These are phyloP conservation scores for Geotrichum fermentans DNA, from an alignment of 1,139 yeast species.

Conservation along the genomic window DNA sequence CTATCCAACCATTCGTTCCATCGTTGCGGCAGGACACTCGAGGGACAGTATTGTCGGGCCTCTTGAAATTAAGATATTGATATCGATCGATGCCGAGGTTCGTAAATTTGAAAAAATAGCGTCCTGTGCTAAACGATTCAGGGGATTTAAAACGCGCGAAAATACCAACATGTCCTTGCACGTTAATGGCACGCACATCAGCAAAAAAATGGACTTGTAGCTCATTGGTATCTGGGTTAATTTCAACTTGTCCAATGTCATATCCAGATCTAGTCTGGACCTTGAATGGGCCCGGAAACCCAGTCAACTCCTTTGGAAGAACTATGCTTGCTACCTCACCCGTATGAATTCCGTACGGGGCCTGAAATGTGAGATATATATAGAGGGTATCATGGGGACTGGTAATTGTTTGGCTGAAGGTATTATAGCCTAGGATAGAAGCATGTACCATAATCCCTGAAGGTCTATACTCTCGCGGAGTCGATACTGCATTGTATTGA, in stretches of 20 bases:
- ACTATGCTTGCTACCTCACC: constrained; percentile 10
- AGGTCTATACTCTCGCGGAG: background rate
- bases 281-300: constrained; percentile 12
- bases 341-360: constrained; percentile 11
- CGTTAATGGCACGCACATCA: background rate
- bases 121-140: background rate
- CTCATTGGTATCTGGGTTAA: constrained; percentile 10
- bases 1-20: constrained; percentile 10
- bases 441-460: constrained; percentile 5
- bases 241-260: constrained; percentile 9
- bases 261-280: constrained; percentile 7
- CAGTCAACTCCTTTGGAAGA: constrained; percentile 9
- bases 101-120: constrained; percentile 15
- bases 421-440: constrained; percentile 9
- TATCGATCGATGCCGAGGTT: constrained; percentile 4
- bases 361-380: constrained; percentile 1
- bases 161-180: constrained; percentile 2
- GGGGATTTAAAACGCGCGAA: constrained; percentile 12
- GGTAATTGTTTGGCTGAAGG: background rate
- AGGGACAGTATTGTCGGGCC: constrained; percentile 6
- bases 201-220: background rate
- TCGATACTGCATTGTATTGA: background rate
- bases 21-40: constrained; percentile 7
- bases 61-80: constrained; percentile 7
- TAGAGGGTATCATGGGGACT: constrained; percentile 16